phyloP scores from a whole-genome alignment of 768 basidiomycete species.

The Rhodotorula babjevae region DNA sequence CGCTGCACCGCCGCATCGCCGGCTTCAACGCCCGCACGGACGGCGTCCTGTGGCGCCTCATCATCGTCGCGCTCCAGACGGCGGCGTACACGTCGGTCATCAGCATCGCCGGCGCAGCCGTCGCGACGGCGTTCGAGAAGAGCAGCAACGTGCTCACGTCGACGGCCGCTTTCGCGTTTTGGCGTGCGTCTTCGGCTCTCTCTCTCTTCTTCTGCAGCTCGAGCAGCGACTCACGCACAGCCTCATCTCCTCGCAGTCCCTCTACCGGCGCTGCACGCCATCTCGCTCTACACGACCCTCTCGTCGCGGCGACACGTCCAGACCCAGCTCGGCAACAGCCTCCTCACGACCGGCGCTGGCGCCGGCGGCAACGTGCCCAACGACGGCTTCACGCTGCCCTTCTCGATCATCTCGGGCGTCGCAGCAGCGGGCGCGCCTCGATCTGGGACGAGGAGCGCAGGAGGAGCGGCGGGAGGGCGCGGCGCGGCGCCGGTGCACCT shows the following conservation, averaged over 20 bases:
- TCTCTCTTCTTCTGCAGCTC: no score
- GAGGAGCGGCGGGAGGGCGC: not conserved
- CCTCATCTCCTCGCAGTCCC: constrained; percentile 14
- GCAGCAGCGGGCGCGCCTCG: no score
- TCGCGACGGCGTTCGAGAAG: not conserved
- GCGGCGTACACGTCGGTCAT: constrained; percentile 18
- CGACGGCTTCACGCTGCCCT: no score
- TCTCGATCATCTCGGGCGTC: no score
- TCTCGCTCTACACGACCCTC: constrained; percentile 28
- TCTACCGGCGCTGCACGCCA: constrained; percentile 20
- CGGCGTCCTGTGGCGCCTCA: constrained; percentile 7
- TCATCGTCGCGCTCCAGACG: constrained; percentile 6
- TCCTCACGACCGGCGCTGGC: no score
- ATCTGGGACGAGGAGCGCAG: no score
- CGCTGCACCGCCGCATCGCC: constrained; percentile 15
- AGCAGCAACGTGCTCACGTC: not conserved
- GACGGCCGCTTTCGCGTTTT: not conserved
- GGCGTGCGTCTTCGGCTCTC: not conserved
- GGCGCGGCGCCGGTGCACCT: not conserved
- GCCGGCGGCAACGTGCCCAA: no score
- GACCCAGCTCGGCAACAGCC: not conserved
- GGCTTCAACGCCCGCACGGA: constrained; percentile 18
- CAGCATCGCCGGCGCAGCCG: not conserved
- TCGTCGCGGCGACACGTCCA: not conserved
- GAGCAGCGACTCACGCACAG: no score